A percentile compares a stretch with the other conserved stretches of the same genome.
Evolutionary conservation across 2,329 filamentous ascomycete genomes (phyloP).

Genomic region (Trichoderma cornu-damae): DNA sequence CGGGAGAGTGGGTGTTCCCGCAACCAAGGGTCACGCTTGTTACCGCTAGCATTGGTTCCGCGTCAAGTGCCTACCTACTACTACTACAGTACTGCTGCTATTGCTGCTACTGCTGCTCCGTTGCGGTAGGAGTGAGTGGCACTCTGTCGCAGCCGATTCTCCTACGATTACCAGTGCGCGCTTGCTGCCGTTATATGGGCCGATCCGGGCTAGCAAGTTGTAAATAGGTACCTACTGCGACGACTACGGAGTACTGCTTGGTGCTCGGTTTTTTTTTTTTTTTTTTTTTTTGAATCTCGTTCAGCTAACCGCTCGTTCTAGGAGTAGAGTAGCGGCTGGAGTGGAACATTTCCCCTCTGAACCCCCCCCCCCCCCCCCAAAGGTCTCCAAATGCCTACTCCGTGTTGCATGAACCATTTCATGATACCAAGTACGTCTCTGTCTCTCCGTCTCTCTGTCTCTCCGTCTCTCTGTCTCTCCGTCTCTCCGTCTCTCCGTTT

Average conservation of each 20-base stretch:
- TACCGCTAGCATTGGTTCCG: neutral
- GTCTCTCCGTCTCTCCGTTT: neutral
- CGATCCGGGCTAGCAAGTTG: neutral
- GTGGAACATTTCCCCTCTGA: neutral
- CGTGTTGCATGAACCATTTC: neutral
- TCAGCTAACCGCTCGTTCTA: neutral
- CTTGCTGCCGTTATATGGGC: neutral
- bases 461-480: neutral
- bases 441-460: neutral
- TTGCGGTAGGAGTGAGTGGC: no score
- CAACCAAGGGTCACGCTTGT: neutral
- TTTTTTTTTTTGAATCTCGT: no score
- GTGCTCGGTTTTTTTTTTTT: neutral
- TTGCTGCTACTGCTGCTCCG: neutral
- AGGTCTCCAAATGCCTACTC: neutral
- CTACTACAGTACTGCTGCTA: neutral
- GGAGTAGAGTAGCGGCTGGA: slow-evolving; percentile 2
- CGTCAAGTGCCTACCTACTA: neutral
- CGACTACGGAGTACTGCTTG: neutral
- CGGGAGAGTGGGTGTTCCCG: neutral
- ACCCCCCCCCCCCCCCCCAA: no score
- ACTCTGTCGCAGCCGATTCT: neutral
- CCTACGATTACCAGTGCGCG: neutral
- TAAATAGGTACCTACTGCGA: no score
- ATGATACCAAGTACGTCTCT: neutral